These are phyloP conservation scores for Aspergillus proliferans DNA, from an alignment of 2,329 filamentous ascomycete genomes.

Conservation along the genomic window DNA sequence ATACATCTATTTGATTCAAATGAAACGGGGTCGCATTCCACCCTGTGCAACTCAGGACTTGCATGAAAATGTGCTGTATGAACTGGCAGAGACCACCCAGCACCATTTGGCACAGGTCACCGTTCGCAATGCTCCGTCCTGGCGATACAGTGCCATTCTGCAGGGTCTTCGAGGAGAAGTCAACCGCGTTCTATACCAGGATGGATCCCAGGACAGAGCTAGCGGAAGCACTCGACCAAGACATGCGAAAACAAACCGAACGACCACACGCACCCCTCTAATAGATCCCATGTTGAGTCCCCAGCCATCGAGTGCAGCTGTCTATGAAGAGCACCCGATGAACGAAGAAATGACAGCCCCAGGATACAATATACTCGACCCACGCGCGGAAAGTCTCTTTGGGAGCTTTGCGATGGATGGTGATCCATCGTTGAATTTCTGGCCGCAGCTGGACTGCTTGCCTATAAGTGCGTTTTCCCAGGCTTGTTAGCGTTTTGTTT, in stretches of 20 bases:
- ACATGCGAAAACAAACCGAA: background rate
- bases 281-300: background rate
- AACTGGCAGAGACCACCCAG: constrained; percentile 11
- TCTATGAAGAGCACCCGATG: background rate
- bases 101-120: constrained; percentile 13
- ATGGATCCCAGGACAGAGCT: background rate
- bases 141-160: constrained; percentile 15
- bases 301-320: background rate
- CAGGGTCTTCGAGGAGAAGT: constrained; percentile 14
- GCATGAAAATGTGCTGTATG: constrained; percentile 11
- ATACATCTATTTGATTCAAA: constrained; percentile 17
- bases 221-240: background rate
- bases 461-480: constrained; percentile 12
- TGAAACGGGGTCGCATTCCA: constrained; percentile 12
- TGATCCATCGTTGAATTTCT: constrained; percentile 18
- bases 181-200: constrained; percentile 2
- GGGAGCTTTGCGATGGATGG: constrained; percentile 13
- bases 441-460: constrained; percentile 23
- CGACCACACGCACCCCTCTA: no score
- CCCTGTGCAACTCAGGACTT: background rate
- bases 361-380: constrained; percentile 3
- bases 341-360: background rate
- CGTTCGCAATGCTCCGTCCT: constrained; percentile 13
- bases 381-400: constrained; percentile 13
- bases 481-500: no score